Evolutionary conservation across 2,329 filamentous ascomycete genomes (phyloP), one percentile per base, ranked within the genome.

Genomic region (Arthrobotrys sphaeroides): DNA sequence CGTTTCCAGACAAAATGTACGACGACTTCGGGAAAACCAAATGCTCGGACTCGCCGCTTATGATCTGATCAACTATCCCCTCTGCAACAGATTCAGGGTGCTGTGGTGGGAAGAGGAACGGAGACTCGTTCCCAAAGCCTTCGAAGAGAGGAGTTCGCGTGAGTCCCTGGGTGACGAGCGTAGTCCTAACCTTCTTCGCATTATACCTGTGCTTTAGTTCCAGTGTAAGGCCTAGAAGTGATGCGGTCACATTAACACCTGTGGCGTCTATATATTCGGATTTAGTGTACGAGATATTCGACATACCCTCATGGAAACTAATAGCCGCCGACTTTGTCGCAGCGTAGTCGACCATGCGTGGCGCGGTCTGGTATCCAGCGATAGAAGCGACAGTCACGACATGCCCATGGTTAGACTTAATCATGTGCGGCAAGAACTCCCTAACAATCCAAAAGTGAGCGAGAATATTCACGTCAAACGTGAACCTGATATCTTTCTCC

Each of bases 391-490:
- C 86, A 0, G 89, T 92, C 20, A 92, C 89, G 42, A 93, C 81
- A 85, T 91, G 91, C 73, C 91, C 90, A 82, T 93, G 90, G 82
- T 92, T 88, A 10, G 80, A 80, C 5, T 82, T 80, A 60, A 90
- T 82, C 86, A 93, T 90, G 77, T 83, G 81, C 0, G 90, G 90
- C 0, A 93, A 83, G 82, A 92, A 92, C 69, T 89, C 86, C 80
- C 88, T 87, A 5, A 86, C 83, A n/a, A 89, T 85, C 84, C 86
- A 89, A 84, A 88, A 91, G 82, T 90, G 90, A 1, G 88, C 85
- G 31, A 92, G 81, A 0, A 88, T 84, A 82, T 93, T 93, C 78
- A 93, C 88, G 73, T 89, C 88, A 81, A 92, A 91, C 60, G 89
- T 90, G 79, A 89, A 87, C 38, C 87, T 86, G 77, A 91, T 84